Evolutionary conservation across 148 eudicot genomes (phyloP), one percentile per base, ranked within the genome.

Genomic region (Rhododendron ferrugineum): DNA sequence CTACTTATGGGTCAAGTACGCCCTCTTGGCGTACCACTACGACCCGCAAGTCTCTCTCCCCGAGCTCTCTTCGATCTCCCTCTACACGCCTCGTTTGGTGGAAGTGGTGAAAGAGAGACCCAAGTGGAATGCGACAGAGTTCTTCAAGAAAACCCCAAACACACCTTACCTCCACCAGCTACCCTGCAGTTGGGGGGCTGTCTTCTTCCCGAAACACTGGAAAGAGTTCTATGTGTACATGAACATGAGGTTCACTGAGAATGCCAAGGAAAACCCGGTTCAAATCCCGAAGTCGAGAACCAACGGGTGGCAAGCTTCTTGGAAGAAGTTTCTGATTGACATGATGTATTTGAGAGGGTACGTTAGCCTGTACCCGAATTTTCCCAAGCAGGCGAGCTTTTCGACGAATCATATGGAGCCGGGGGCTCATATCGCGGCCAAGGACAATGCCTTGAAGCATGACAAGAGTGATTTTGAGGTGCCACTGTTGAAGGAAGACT

Each of bases 401-500:
- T 97, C 99, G 54, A 97, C 99, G 1, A 97, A 97, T 52, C 99
- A 97, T 80, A 97, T 97, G 98, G 99, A 97, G 84, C 98, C 99
- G 0, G 98, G 99, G 34, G 98, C 98, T 4, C 99, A 97, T 70
- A 94, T 97, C 1, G 84, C 94, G 47, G 98, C 99, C 1, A 95
- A 97, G 87, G 98, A 95, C 84, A 97, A 95, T 72, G 93, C 87
- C 2, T 88, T 96, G 5, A 89, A 68, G 83, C 99, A 96, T 74
- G 88, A 95, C 79, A 96, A 95, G 93, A 37, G 82, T 0, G 99
- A 96, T 81, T 96, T 96, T 70, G 99, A 95, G 94, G 99, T 96
- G 72, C 99, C 98, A 6, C 88, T 96, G 56, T 46, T 96, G 88
- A 85, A 85, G 79, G 92, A 92, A 60, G 99, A 95, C 72, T 96